Percentiles rank a stretch among this genome's conserved stretches.
These are phyloP conservation scores for Chlamydomonas reinhardtii DNA, from an alignment of 163 green algal species.

Conservation along the genomic window DNA sequence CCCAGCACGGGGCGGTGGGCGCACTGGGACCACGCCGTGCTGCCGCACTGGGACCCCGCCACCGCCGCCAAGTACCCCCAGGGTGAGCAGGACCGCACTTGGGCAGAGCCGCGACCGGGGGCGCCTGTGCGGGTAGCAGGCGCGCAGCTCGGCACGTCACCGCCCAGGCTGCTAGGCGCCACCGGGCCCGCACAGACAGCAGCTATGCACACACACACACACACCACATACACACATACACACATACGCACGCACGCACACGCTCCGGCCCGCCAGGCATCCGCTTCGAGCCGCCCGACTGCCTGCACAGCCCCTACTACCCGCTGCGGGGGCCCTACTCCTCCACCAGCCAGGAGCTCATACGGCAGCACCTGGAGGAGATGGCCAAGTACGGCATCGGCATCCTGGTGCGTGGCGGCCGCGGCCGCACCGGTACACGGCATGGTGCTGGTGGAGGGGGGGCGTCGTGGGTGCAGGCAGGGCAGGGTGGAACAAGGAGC, in stretches of 20 bases:
- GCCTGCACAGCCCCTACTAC: slow-evolving; percentile 64
- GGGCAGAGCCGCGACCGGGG: too few species aligned
- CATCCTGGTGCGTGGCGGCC: slow-evolving; percentile 48
- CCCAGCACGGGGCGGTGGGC: slow-evolving; percentile 45
- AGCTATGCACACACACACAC: too few species aligned
- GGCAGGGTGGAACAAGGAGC: too few species aligned
- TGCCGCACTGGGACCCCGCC: slow-evolving; percentile 62
- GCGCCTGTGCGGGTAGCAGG: too few species aligned
- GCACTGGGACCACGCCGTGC: slow-evolving; percentile 72
- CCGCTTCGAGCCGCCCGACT: slow-evolving; percentile 55
- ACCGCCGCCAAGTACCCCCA: slow-evolving; percentile 19
- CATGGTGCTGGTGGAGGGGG: too few species aligned
- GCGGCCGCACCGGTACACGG: background rate
- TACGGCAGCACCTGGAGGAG: slow-evolving; percentile 60
- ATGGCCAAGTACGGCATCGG: slow-evolving; percentile 53
- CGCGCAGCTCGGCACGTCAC: too few species aligned
- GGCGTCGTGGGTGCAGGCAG: too few species aligned
- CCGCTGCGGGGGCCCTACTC: slow-evolving; percentile 58
- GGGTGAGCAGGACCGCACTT: slow-evolving; percentile 16
- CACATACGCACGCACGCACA: too few species aligned
- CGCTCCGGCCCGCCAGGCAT: slow-evolving; percentile 6
- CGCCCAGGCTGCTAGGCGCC: too few species aligned
- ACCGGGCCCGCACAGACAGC: too few species aligned
- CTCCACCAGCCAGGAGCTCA: slow-evolving; percentile 35
- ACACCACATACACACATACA: too few species aligned